Base-by-base conservation (phyloP, 2,329 filamentous ascomycete genomes). In the Phoma sp. region DNA sequence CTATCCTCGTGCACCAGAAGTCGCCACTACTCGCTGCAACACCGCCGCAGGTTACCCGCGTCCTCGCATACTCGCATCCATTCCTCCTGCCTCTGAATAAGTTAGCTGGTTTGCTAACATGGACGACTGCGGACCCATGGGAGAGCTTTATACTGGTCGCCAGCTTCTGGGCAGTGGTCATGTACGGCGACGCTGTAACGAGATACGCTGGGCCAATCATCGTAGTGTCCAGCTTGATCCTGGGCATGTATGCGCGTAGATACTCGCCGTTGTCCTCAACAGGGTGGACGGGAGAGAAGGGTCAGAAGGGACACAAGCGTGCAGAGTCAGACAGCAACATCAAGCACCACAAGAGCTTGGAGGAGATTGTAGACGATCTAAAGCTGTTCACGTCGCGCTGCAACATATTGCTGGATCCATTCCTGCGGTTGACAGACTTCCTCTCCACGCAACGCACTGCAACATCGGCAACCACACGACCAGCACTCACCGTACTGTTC, bases 1-100 rank as follows among this genome's bases (percentile, higher is more conserved):
- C 92, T 53, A 93, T 99, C 65, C 87, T 98, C 65, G 93, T 99
- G 19, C 93, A 98, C 76, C 94, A 96, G 75, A 99, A 98, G 78
- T 96, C 92, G 15, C 95, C 95, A 10, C 79, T 99, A 40, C 84
- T 99, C 17, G 88, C 96, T 56, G 92, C 94, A 15, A 99, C 95
- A 9, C 95, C 95, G 38, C 95, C 95, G 1, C 91, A 96, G 72
- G 89, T 99, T 73, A 99, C 95, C 2, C 87, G 95, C 65, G 93
- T 94, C 13, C 83, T 99, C 57, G 94, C 94, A 61, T 97, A 98
- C 74, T 96, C 93, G 61, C 94, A 99, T 73, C 93, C 95, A 0
- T 98, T 97, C 73, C 82, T 99, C 7, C 81, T 96, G 7, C 92
- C 93, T 6, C 80, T 98, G 53, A 98, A 97, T 74, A 90, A 89